These are phyloP conservation scores for Angomonas ambiguus DNA, from an alignment of 208 protist genomes.

Conservation along the genomic window DNA sequence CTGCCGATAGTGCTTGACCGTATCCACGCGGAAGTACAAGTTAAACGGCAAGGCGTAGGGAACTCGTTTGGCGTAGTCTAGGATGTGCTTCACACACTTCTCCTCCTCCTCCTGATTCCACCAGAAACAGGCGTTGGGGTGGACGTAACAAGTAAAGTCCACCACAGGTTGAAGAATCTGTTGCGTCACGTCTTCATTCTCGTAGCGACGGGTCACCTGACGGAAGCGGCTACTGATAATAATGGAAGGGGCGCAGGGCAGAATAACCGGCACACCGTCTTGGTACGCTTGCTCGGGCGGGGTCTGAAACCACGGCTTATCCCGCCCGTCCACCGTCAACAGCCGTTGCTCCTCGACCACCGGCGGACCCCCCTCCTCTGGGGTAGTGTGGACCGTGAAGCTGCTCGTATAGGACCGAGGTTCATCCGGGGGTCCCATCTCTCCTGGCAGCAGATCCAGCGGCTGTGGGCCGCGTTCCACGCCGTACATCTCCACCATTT, in stretches of 20 bases:
- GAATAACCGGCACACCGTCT: constrained; percentile 49
- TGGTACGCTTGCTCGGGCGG: constrained; percentile 56
- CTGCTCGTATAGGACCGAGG: constrained; percentile 60
- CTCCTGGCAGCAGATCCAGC: constrained; percentile 50
- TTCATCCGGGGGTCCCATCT: constrained; percentile 64
- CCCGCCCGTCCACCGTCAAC: constrained; percentile 34
- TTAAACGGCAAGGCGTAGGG: constrained; percentile 85
- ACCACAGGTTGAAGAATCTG: constrained; percentile 82
- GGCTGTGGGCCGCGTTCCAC: constrained; percentile 69
- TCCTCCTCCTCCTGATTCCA: constrained; percentile 66
- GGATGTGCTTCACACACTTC: constrained; percentile 59
- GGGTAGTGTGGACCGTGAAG: constrained; percentile 35
- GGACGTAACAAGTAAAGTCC: constrained; percentile 70
- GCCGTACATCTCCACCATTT: constrained; percentile 85
- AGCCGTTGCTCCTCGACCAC: constrained; percentile 65
- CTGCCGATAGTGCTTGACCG: constrained; percentile 31
- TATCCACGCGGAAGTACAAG: constrained; percentile 80
- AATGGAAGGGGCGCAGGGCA: constrained; percentile 80
- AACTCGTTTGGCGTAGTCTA: constrained; percentile 82
- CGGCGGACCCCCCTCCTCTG: neutral
- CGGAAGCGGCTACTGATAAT: constrained; percentile 62
- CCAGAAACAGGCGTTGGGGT: constrained; percentile 84
- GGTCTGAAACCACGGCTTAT: constrained; percentile 75
- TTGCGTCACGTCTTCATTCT: constrained; percentile 28
- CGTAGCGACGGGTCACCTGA: constrained; percentile 27